phyloP scores from a whole-genome alignment of 352 stramenopile genomes.

The Plasmopara halstedii region DNA sequence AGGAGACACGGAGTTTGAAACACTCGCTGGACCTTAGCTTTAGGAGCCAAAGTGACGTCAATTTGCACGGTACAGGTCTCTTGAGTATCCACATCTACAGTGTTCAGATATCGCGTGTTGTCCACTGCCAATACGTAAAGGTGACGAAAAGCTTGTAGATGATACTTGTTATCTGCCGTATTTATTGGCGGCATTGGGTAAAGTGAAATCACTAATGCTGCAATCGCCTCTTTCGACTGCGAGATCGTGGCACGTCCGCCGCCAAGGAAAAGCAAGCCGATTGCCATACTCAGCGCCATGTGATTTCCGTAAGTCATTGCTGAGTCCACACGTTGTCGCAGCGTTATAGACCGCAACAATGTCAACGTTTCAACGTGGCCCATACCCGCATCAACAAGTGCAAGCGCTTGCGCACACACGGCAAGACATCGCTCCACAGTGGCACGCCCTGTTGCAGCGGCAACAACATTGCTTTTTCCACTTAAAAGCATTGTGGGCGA shows the following conservation, averaged over 20 bases:
- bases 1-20: slow-evolving; percentile 65
- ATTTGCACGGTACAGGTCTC: slow-evolving; percentile 39
- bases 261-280: slow-evolving; percentile 95
- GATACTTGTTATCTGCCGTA: slow-evolving; percentile 92
- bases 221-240: slow-evolving; percentile 86
- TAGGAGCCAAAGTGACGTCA: slow-evolving; percentile 29
- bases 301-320: slow-evolving; percentile 94
- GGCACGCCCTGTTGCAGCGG: slow-evolving; percentile 60
- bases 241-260: slow-evolving; percentile 91
- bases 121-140: slow-evolving; percentile 86
- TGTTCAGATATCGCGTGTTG: slow-evolving; percentile 56
- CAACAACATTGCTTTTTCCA: slow-evolving; percentile 38
- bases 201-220: slow-evolving; percentile 90
- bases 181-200: slow-evolving; percentile 91
- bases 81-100: slow-evolving; percentile 61
- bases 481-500: slow-evolving; percentile 22
- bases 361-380: slow-evolving; percentile 91
- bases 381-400: slow-evolving; percentile 94
- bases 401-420: slow-evolving; percentile 86
- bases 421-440: slow-evolving; percentile 93
- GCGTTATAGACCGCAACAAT: slow-evolving; percentile 83
- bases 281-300: slow-evolving; percentile 91
- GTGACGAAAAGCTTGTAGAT: slow-evolving; percentile 86
- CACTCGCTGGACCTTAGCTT: slow-evolving; percentile 9
- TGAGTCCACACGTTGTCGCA: slow-evolving; percentile 67